phyloP scores from a whole-genome alignment of 2,329 filamentous ascomycete species.

The Thelonectria rubi region DNA sequence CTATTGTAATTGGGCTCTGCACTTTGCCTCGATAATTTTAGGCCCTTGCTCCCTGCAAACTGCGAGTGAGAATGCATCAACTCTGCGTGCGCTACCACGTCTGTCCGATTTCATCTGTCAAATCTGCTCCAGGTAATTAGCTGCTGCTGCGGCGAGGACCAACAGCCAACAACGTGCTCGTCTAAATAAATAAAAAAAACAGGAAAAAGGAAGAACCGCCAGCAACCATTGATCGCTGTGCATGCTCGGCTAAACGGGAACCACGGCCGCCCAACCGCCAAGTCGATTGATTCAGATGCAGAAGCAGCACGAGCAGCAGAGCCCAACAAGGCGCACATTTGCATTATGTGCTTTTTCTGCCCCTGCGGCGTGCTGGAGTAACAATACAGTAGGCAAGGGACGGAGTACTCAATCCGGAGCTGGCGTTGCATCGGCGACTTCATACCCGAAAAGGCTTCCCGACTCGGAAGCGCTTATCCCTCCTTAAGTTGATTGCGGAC shows the following conservation, averaged over 20 bases:
- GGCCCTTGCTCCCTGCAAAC: slow-evolving; percentile 11
- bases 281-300: neutral
- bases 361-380: neutral
- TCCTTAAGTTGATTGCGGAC: neutral
- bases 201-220: neutral
- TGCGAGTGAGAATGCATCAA: slow-evolving; percentile 11
- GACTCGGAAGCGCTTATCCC: neutral
- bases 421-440: slow-evolving; percentile 13
- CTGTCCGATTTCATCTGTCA: slow-evolving; percentile 14
- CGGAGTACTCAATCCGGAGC: slow-evolving; percentile 13
- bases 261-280: slow-evolving; percentile 10
- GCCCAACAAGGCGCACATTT: neutral
- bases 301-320: neutral
- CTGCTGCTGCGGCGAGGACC: neutral
- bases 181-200: slow-evolving; percentile 5
- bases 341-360: neutral
- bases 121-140: neutral
- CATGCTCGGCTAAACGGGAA: slow-evolving; percentile 18
- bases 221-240: neutral
- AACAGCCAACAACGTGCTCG: slow-evolving; percentile 3
- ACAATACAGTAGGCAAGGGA: no score
- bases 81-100: slow-evolving; percentile 13
- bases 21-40: neutral
- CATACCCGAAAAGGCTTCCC: slow-evolving; percentile 5
- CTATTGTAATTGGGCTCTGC: neutral